Evolutionary conservation across 768 basidiomycete genomes (phyloP), one percentile per base, ranked within the genome.

Genomic region (Melanogaster broomeanus): DNA sequence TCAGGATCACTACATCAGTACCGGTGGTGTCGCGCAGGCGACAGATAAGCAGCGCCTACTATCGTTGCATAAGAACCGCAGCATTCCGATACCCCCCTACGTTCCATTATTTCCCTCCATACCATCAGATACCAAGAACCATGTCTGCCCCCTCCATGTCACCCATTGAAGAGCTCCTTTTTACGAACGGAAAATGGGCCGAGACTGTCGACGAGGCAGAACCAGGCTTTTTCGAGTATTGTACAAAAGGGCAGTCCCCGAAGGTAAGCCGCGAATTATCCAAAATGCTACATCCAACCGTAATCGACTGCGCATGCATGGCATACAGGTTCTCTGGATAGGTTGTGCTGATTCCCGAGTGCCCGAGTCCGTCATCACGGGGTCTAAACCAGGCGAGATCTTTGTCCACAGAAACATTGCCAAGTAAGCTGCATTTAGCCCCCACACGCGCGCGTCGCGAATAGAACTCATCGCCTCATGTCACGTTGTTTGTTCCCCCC

Each of bases 331-430:
- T 10, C 81, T 90, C 60, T 91, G 88, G 88, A 83, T 91, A 64
- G 87, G 89, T 45, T 91, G 89, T 64, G 78, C 90, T 22, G 93
- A 96, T 71, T 94, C 92, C 15, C 78, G 93, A 56, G 91, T 93
- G 1, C 91, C 93, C 25, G 93, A 93, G 66, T 81, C 83, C 19
- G 82, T 90, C 57, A 68, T 92, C 57, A 85, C 87, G 3, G 83
- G 76, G 19, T 77, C 84, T 30, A 79, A 78, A 53, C 93, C 93
- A 0, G 93, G 93, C 45, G 90, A 91, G 40, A 83, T 96, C 50
- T 95, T 96, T 59, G 87, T 89, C 30, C 85, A 93, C 71, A 77
- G 93, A 42, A 95, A 95, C 69, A 84, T 96, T 53, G 93, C 93
- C 24, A 96, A 96, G 87, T 90, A 58, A 51, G 84, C 70, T 42